A percentile compares a stretch with the other conserved stretches of the same genome.
Evolutionary conservation across 2,329 filamentous ascomycete genomes (phyloP).

Genomic region (Arthrinium phaeospermum): DNA sequence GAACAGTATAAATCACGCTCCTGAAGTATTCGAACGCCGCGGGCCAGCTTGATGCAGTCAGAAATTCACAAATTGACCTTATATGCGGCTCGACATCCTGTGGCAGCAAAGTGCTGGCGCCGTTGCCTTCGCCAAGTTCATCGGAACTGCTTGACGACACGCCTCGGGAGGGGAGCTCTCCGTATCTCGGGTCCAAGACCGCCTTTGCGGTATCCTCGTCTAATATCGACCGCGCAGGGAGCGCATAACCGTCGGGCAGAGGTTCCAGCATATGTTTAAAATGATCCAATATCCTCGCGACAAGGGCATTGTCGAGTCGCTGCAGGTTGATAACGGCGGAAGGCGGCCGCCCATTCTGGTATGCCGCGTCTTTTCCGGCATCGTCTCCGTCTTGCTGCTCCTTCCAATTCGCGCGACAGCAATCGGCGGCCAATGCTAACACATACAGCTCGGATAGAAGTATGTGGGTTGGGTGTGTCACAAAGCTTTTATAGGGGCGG

Average conservation of each 20-base stretch:
- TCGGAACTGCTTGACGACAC: conserved; percentile 43
- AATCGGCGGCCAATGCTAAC: conserved; percentile 68
- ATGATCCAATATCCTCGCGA: conserved; percentile 60
- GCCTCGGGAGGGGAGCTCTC: conserved; percentile 32
- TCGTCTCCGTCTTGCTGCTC: conserved; percentile 27
- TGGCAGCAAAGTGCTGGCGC: conserved; percentile 41
- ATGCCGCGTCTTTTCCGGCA: conserved; percentile 7
- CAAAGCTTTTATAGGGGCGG: conserved; percentile 57
- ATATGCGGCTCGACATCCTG: conserved; percentile 59
- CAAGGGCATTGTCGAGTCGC: conserved; percentile 55
- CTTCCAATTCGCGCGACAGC: conserved; percentile 65
- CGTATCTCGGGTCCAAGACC: conserved; percentile 39
- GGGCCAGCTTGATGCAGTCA: conserved; percentile 69
- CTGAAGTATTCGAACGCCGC: conserved; percentile 64
- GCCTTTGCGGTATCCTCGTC: conserved; percentile 53
- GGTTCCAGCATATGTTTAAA: conserved; percentile 64
- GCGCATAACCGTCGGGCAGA: conserved; percentile 60
- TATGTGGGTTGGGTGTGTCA: conserved; percentile 63
- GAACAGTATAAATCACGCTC: conserved; percentile 56
- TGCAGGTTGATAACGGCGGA: conserved; percentile 37
- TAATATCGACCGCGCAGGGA: conserved; percentile 63
- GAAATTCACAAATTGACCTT: conserved; percentile 65
- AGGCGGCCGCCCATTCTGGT: conserved; percentile 20
- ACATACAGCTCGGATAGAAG: conserved; percentile 69
- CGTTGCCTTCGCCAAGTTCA: conserved; percentile 42